Base-by-base conservation (phyloP, 176 grass and related monocot species). In the Zea luxurians region DNA sequence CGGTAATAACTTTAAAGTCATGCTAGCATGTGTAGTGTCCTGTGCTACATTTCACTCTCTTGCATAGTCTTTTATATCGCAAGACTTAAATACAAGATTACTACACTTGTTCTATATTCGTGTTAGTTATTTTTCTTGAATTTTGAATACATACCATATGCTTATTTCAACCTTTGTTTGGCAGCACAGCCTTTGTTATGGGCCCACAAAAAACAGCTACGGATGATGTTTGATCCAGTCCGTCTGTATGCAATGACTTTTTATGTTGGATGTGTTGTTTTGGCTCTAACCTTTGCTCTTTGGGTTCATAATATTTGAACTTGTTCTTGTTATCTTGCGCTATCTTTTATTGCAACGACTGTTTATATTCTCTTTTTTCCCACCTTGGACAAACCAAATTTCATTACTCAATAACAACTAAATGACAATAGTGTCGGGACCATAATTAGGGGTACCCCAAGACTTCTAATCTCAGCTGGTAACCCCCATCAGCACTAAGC, bases 141-240 rank as follows among this genome's bases (percentile, higher is more conserved):
- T 27, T 27, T 27, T 27, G 27, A 27, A 27, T 27, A 27, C 27
- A 78, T 67, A 6, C 11, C 68, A 62, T 85, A 69, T 85, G 6
- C 81, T 89, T 66, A 73, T 63, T 86, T 90, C 40, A 74, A 68
- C 64, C 58, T 83, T 89, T 71, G 41, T 85, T 59, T 90, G 89
- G 81, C 92, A 98, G 89, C 85, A 94, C 96, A 90, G 82, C 86
- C 61, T 94, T 98, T 47, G 67, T 98, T 82, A 85, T 94, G 64
- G 96, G 89, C n/a, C 85, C 85, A 61, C 64, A 58, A 68, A 82
- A 27, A 87, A 84, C 92, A 94, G 55, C 40, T 92, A 37, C 87
- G 83, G 74, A 89, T 99, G 96, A 95, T 99, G 96, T 81, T 99
- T 90, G 90, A 93, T 80, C 85, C 82, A 77, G 91, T 94, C 75